Base-by-base conservation (phyloP, 1,139 yeast species). In the Blastobotrys elegans region DNA sequence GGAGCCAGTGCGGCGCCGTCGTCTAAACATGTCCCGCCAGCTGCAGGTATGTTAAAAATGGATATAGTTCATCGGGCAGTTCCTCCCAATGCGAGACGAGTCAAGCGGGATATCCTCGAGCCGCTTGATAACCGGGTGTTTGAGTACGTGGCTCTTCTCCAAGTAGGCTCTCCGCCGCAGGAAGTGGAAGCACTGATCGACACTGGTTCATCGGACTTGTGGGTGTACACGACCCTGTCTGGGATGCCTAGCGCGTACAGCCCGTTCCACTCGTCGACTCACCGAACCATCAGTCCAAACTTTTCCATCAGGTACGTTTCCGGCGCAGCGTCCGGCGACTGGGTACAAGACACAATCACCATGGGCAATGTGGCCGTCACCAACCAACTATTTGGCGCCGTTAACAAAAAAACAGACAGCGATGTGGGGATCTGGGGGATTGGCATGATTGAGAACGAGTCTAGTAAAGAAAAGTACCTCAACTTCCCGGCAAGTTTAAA, bases 171-270 rank as follows among this genome's bases (percentile, higher is more conserved):
- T 1, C 73, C 79, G 6, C 61, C 69, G 0, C 80, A 79, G 55
- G 61, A 69, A 8, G 73, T 82, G 27, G 68, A 68, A 5, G 80
- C 80, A 2, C 64, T 77, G 33, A 61, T 82, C 34, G 89, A 82
- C 59, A 80, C 88, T 4, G 88, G 88, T 0, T 80, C 86, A 2
- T 72, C 84, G 1, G 88, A 82, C 60, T 66, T 80, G 50, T 82
- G 87, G 87, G 74, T 82, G 18, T 60, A 60, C 53, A 59, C 46
- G 2, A 4, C 24, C 16, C 10, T n/a, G 4, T 17, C 46, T n/a
- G 73, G 86, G 13, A 33, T 35, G 40, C 36, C 29, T 14, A 26
- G 13, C 24, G 20, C 47, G 21, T 50, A 36, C 21, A 40, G 40
- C 34, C 43, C 51, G 2, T 16, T 29, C 34, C 18, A 35, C 21